Evolutionary conservation across 768 basidiomycete genomes (phyloP), one percentile per base, ranked within the genome.

Genomic region (Fomitopsis pulvina): DNA sequence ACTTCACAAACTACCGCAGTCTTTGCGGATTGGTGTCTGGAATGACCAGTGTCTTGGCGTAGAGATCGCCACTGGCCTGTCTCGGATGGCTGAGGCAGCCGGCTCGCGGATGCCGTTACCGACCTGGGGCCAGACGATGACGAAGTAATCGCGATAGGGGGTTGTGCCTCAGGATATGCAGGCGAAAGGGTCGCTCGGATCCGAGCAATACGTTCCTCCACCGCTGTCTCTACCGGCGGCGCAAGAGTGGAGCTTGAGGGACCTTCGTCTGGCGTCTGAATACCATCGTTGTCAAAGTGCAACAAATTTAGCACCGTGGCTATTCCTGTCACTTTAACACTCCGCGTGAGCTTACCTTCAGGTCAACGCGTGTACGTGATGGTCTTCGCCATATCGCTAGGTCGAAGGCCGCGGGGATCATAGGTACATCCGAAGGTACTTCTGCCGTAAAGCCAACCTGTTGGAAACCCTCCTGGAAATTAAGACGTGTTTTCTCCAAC

Each of bases 151-250:
- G 34, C 34, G 14, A 7, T 26, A 11, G 26, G 25, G 18, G 43
- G 21, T 27, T 4, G 45, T 12, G 28, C 26, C n/a, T 25, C 25
- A 16, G 45, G 45, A 22, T 29, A 54, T 3, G 52, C 30, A 21
- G 57, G 51, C 11, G 54, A 50, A 20, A 55, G 26, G 11, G 27
- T 22, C 10, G 40, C 32, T 14, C 57, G 54, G 41, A 58, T 53
- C 40, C 52, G 41, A 2, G 54, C 52, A 29, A 58, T 52, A 21
- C 47, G 49, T 10, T 55, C 52, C 26, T 58, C 57, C 12, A 58
- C 18, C 4, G 46, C 48, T 42, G 25, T 28, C 24, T 51, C 57
- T 25, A 28, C 2, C 8, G 11, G 34, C 1, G 51, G 24, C 7
- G 7, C 8, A 34, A 28, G 32, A 9, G 21, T 16, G 32, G 27